These are phyloP conservation scores for Protomyces inundatus DNA, from an alignment of 1,139 yeast species.

Conservation along the genomic window DNA sequence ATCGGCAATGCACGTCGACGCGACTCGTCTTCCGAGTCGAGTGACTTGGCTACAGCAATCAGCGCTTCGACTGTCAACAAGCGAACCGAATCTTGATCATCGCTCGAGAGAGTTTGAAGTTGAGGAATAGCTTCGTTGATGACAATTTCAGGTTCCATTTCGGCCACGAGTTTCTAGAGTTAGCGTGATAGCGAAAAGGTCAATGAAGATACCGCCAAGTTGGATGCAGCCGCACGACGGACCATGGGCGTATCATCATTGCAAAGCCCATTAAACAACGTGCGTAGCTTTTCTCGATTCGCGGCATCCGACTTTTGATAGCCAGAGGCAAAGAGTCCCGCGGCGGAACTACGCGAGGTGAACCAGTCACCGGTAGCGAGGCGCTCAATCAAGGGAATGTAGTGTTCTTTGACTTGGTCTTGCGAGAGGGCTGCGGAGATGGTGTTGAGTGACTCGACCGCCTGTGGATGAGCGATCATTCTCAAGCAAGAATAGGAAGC, in stretches of 20 bases:
- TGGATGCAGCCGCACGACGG: slow-evolving; percentile 85
- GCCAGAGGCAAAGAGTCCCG: slow-evolving; percentile 77
- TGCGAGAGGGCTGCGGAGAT: slow-evolving; percentile 62
- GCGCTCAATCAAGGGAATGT: slow-evolving; percentile 69
- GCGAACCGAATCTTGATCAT: slow-evolving; percentile 93
- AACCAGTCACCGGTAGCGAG: slow-evolving; percentile 92
- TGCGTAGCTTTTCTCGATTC: slow-evolving; percentile 51
- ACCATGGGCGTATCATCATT: slow-evolving; percentile 98
- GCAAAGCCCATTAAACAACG: slow-evolving; percentile 62
- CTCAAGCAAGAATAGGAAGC: background rate
- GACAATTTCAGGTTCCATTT: slow-evolving; percentile 37
- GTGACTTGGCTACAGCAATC: slow-evolving; percentile 47
- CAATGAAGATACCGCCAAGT: slow-evolving; percentile 51
- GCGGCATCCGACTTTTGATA: slow-evolving; percentile 56
- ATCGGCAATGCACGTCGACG: slow-evolving; percentile 31
- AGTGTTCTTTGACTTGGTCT: slow-evolving; percentile 61
- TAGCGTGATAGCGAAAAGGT: slow-evolving; percentile 1
- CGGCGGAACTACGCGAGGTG: slow-evolving; percentile 83
- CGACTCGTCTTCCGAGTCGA: slow-evolving; percentile 35
- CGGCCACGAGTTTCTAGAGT: slow-evolving; percentile 34
- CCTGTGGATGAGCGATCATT: slow-evolving; percentile 38
- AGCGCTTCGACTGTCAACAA: slow-evolving; percentile 82
- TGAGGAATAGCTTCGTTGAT: slow-evolving; percentile 55
- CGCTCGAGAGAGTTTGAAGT: slow-evolving; percentile 74
- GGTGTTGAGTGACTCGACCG: slow-evolving; percentile 74